phyloP scores from a whole-genome alignment of 2,329 filamentous ascomycete species.

The Microdochium trichocladiopsis region DNA sequence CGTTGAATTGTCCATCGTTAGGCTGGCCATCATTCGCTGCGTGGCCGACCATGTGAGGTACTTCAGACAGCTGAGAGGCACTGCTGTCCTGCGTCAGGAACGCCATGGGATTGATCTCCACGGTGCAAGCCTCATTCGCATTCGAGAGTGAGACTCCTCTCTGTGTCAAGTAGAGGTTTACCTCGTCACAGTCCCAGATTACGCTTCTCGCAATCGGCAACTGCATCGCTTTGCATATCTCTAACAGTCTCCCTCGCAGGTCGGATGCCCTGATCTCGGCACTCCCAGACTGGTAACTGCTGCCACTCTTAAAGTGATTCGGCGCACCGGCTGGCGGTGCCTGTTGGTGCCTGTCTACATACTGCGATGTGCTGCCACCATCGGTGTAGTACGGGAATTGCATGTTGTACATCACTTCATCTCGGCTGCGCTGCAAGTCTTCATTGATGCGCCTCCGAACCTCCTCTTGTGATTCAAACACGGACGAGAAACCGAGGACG shows the following conservation, averaged over 20 bases:
- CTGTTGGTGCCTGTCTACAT: constrained; percentile 26
- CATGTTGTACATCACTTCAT: constrained; percentile 41
- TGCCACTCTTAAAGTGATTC: not conserved
- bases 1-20: not conserved
- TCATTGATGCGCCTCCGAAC: constrained; percentile 30
- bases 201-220: constrained; percentile 62
- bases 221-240: not conserved
- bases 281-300: not conserved
- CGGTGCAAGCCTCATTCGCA: constrained; percentile 51
- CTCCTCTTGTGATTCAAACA: constrained; percentile 44
- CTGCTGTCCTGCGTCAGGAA: constrained; percentile 18
- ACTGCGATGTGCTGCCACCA: constrained; percentile 63
- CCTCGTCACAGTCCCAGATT: constrained; percentile 72
- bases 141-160: constrained; percentile 57
- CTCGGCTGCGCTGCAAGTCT: constrained; percentile 12
- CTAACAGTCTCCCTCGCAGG: constrained; percentile 14
- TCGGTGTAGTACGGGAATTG: constrained; percentile 56
- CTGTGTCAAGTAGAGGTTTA: constrained; percentile 64
- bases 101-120: constrained; percentile 41
- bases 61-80: not conserved
- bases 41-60: not conserved
- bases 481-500: constrained; percentile 63
- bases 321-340: not conserved
- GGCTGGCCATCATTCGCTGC: not conserved
- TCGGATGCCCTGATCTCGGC: not conserved